Percentiles rank a stretch among this genome's conserved stretches.
Conservation (phyloP, 2,329 filamentous ascomycete genomes). For the Phialophora macrospora region DNA sequence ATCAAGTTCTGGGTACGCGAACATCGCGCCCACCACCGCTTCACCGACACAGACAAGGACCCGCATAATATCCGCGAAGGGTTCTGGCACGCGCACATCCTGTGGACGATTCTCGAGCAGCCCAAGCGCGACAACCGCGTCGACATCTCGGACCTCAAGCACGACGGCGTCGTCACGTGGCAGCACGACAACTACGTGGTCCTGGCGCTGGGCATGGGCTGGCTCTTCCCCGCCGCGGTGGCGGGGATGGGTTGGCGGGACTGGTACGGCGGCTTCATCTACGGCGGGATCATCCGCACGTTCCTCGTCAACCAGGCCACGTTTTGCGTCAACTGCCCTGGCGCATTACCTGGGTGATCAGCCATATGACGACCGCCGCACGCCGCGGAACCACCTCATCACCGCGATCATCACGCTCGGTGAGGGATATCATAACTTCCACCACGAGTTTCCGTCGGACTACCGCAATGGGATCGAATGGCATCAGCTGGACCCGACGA, state of each 20-base stretch:
- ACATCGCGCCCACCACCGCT: slow-evolving; percentile 86
- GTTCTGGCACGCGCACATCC: slow-evolving; percentile 79
- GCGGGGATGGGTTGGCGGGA: slow-evolving; percentile 83
- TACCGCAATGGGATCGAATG: slow-evolving; percentile 91
- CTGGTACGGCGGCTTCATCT: slow-evolving; percentile 80
- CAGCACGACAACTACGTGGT: slow-evolving; percentile 87
- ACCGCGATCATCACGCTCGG: slow-evolving; percentile 84
- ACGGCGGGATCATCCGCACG: slow-evolving; percentile 81
- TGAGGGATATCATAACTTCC: slow-evolving; percentile 93
- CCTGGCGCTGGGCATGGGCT: slow-evolving; percentile 75
- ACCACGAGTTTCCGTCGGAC: slow-evolving; percentile 91
- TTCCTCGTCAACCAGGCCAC: slow-evolving; percentile 91
- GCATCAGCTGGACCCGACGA: slow-evolving; percentile 90
- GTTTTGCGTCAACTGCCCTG: slow-evolving; percentile 92
- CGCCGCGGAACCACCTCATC: slow-evolving; percentile 83
- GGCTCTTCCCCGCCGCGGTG: slow-evolving; percentile 75
- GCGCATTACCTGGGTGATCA: slow-evolving; percentile 91
- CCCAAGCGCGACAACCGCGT: slow-evolving; percentile 84
- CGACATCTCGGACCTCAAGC: slow-evolving; percentile 85
- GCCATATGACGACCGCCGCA: slow-evolving; percentile 91
- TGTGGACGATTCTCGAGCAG: slow-evolving; percentile 94
- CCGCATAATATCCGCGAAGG: slow-evolving; percentile 90
- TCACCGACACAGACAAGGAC: slow-evolving; percentile 90
- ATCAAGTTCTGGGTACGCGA: slow-evolving; percentile 87
- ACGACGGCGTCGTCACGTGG: slow-evolving; percentile 82